Percentiles rank a stretch among this genome's conserved stretches.
These are phyloP conservation scores for Penicillium sp. DNA, from an alignment of 2,329 filamentous ascomycete species.

Conservation along the genomic window DNA sequence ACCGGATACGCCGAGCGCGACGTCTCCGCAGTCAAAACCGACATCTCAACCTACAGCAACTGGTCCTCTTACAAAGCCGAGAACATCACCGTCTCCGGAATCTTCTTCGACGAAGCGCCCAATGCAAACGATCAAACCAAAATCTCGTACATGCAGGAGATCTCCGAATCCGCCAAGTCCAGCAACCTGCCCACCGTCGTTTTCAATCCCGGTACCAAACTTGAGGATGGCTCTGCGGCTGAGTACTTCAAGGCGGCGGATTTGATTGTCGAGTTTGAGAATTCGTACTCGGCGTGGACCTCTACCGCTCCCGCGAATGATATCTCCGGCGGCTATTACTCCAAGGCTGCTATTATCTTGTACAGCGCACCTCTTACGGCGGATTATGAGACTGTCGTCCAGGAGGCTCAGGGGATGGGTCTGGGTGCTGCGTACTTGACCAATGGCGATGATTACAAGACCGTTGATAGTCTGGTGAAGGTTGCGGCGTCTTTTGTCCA, in stretches of 20 bases:
- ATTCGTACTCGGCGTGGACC: slow-evolving; percentile 15
- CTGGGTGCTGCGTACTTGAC: slow-evolving; percentile 20
- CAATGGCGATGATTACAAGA: slow-evolving; percentile 10
- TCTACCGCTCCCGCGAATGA: slow-evolving; percentile 2
- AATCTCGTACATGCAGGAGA: slow-evolving; percentile 21
- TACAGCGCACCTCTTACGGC: slow-evolving; percentile 8
- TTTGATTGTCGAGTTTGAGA: slow-evolving; percentile 22
- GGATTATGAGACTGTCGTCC: slow-evolving; percentile 8
- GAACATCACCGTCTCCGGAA: slow-evolving; percentile 35
- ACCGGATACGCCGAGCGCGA: slow-evolving; percentile 35
- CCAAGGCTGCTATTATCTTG: slow-evolving; percentile 14
- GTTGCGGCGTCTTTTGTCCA: slow-evolving; percentile 13
- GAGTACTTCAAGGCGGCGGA: slow-evolving; percentile 18
- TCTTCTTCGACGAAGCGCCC: slow-evolving; percentile 43
- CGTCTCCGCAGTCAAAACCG: slow-evolving; percentile 31
- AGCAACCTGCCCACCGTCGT: slow-evolving; percentile 6
- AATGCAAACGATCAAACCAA: slow-evolving; percentile 17
- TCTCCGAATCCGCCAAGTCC: slow-evolving; percentile 17
- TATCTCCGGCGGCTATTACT: slow-evolving; percentile 4
- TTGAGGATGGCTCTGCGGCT: slow-evolving; percentile 4
- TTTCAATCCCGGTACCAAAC: slow-evolving; percentile 18
- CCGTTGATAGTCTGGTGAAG: slow-evolving; percentile 7
- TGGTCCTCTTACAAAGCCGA: slow-evolving; percentile 30
- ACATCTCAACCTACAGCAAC: slow-evolving; percentile 39
- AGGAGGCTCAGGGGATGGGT: slow-evolving; percentile 13